These are phyloP conservation scores for Quercus engelmannii DNA, from an alignment of 306 rosid genomes.

Conservation along the genomic window DNA sequence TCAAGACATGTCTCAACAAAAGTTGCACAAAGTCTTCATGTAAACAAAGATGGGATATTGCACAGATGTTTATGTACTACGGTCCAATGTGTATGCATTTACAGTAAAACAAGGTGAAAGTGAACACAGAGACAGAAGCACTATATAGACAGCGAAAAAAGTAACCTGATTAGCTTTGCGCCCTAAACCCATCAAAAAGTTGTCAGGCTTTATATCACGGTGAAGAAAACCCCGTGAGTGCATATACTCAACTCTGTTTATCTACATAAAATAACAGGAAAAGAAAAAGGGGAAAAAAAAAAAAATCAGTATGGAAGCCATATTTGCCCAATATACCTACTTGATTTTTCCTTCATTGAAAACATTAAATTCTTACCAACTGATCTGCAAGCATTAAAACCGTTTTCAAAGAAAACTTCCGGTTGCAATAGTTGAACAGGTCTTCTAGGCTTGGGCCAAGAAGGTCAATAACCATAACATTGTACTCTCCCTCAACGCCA, in stretches of 20 bases:
- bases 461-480: conserved; percentile 94
- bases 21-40: not conserved
- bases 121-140: conserved; percentile 5
- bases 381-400: conserved; percentile 99
- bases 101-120: conserved; percentile 1
- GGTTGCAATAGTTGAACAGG: conserved; percentile 82
- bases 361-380: conserved; percentile 52
- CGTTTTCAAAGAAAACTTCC: conserved; percentile 84
- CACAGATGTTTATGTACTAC: not conserved
- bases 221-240: conserved; percentile 96
- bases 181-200: conserved; percentile 97
- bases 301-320: conserved; percentile 25
- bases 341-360: not conserved
- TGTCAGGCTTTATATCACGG: conserved; percentile 99
- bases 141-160: not conserved
- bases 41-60: not conserved
- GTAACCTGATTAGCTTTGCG: conserved; percentile 98
- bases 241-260: conserved; percentile 97
- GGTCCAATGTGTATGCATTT: not conserved
- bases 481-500: conserved; percentile 96
- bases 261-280: conserved; percentile 36
- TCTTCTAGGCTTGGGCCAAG: conserved; percentile 99
- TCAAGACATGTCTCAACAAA: not conserved
- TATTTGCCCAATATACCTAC: conserved; percentile 1
- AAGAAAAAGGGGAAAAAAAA: not conserved